Conservation (phyloP, 257 asterid species). For the Plectranthus barbatus region DNA sequence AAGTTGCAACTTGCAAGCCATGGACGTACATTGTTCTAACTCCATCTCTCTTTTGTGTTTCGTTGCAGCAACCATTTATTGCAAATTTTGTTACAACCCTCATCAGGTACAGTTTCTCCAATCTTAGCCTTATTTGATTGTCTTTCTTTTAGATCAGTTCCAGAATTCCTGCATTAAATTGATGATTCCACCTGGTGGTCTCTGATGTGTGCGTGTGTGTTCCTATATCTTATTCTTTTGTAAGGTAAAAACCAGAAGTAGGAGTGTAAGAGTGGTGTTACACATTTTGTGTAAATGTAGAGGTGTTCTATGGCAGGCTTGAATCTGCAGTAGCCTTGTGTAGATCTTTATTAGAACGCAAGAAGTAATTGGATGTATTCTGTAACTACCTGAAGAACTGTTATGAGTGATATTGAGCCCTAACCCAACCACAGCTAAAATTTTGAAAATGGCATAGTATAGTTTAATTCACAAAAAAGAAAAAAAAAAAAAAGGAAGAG, state of each 20-base stretch:
- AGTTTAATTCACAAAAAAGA: too few relatives aligned
- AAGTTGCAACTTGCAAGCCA: background rate
- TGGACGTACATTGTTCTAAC: constrained; percentile 10
- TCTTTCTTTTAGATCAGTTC: background rate
- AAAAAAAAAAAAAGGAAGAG: too few relatives aligned
- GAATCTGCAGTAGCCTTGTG: background rate
- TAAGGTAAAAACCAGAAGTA: background rate
- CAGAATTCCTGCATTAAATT: background rate
- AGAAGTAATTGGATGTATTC: too few relatives aligned
- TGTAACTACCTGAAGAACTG: background rate
- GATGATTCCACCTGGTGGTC: background rate
- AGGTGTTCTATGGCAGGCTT: background rate
- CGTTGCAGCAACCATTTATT: constrained; percentile 64
- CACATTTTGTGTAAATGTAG: background rate
- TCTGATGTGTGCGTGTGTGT: background rate
- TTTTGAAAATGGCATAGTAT: too few relatives aligned
- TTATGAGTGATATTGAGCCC: background rate
- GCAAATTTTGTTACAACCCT: constrained; percentile 37
- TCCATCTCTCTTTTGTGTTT: constrained; percentile 8
- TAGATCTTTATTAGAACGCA: background rate
- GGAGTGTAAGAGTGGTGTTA: background rate
- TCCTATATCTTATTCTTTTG: background rate
- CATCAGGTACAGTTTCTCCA: constrained; percentile 45
- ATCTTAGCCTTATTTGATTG: background rate
- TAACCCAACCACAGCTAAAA: background rate